Evolutionary conservation across 495 filamentous ascomycete species (phyloP).

Genomic region (Penicillium taxi): DNA sequence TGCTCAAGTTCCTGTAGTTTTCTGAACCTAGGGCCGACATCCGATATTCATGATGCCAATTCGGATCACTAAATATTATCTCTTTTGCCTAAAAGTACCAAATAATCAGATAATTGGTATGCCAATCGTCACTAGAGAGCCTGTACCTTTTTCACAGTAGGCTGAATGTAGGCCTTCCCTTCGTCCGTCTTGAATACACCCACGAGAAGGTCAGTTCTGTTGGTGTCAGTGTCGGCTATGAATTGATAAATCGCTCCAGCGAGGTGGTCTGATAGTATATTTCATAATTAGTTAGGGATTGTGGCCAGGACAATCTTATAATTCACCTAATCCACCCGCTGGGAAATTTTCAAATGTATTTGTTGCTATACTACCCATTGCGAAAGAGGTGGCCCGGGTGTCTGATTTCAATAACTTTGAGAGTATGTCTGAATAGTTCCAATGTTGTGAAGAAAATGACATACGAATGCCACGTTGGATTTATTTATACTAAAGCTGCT

Average conservation of each 20-base stretch:
- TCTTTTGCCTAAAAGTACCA: slow-evolving; percentile 9
- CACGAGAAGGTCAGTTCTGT: slow-evolving; percentile 11
- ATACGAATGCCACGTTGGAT: no score
- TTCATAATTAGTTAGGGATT: no score
- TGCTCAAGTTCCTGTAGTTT: slow-evolving; percentile 8
- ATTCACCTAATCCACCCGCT: no score
- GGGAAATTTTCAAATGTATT: no score
- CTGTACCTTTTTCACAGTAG: slow-evolving; percentile 12
- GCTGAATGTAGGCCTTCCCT: slow-evolving; percentile 10
- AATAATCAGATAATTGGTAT: no score
- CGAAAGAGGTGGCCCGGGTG: no score
- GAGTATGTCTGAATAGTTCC: no score
- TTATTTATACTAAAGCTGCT: no score
- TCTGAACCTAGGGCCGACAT: slow-evolving; percentile 5
- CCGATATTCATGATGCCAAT: slow-evolving; percentile 16
- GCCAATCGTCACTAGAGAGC: neutral
- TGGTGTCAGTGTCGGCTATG: slow-evolving; percentile 7
- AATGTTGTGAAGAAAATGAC: no score
- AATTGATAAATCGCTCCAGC: slow-evolving; percentile 1
- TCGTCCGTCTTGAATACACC: slow-evolving; percentile 12
- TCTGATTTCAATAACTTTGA: no score
- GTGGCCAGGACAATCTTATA: no score
- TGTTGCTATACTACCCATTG: no score
- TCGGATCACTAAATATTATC: slow-evolving; percentile 9
- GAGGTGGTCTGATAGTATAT: slow-evolving; percentile 6